Conservation (phyloP, 805 yeast species). For the Candida sithepensis region DNA sequence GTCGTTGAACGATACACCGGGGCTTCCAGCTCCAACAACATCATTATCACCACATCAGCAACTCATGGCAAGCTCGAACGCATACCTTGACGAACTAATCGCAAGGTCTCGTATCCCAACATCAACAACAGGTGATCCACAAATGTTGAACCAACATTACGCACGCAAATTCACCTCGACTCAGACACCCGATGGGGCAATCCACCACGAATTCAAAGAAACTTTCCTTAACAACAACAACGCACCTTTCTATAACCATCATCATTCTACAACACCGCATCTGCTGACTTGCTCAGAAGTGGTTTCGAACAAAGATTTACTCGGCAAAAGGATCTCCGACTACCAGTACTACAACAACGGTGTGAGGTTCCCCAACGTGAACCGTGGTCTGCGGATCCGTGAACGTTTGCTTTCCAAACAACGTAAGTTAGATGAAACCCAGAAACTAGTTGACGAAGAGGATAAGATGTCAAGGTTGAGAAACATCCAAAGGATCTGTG, state of each 20-base stretch:
- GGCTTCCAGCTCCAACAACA: too few species aligned
- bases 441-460: too few species aligned
- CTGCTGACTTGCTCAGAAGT: neutral
- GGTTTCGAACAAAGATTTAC: neutral
- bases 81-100: too few species aligned
- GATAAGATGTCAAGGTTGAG: neutral
- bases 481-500: too few species aligned
- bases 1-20: too few species aligned
- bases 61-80: too few species aligned
- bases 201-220: neutral
- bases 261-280: neutral
- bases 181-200: neutral
- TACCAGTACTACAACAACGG: slow-evolving; percentile 22
- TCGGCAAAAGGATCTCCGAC: slow-evolving; percentile 8
- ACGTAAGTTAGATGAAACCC: too few species aligned
- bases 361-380: slow-evolving; percentile 12
- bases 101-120: neutral
- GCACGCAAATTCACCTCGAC: neutral
- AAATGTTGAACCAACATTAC: neutral
- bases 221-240: neutral
- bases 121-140: neutral
- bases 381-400: slow-evolving; percentile 12
- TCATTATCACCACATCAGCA: too few species aligned
- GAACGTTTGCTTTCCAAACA: too few species aligned
- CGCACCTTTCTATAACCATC: neutral